Evolutionary conservation across 2,329 filamentous ascomycete species (phyloP), one percentile per base, ranked within the genome.

Genomic region (Cladorrhinum sp.): DNA sequence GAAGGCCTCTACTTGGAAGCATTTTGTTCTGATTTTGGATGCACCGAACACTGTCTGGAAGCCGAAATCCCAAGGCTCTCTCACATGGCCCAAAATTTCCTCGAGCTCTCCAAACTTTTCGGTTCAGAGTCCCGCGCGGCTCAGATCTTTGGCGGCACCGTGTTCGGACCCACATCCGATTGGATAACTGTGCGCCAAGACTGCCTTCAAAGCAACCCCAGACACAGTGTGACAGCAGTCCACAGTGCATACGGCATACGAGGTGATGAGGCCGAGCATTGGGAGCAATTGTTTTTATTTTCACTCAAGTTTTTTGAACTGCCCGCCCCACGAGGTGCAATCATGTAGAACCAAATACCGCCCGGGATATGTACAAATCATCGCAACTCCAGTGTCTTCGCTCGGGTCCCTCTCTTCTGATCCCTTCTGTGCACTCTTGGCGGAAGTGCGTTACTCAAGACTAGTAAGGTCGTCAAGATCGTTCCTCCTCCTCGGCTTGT

Each of bases 401-500:
- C 33, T 36, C 33, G 8, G 33, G 2, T 36, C 3, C 4, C 33
- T n/a, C n/a, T n/a, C n/a, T n/a, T n/a, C n/a, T n/a, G n/a, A n/a
- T n/a, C n/a, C n/a, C n/a, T n/a, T n/a, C n/a, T n/a, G n/a, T n/a
- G n/a, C n/a, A n/a, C n/a, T n/a, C n/a, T n/a, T n/a, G n/a, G n/a
- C n/a, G n/a, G n/a, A n/a, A n/a, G n/a, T 68, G 52, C 49, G 21
- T 77, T 76, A 90, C 77, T 94, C 89, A 75, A 92, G 71, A 65
- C 86, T 85, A 16, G 89, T 84, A 67, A 89, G 81, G 70, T 89
- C 86, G 61, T 86, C 79, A 70, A 94, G 69, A 67, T 84, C 82
- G 69, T 80, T 77, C 42, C 82, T 77, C 64, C 81, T 77, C 72
- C 80, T 81, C 62, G 83, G 77, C 49, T 86, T 93, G 86, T 69